phyloP scores from a whole-genome alignment of 2,329 filamentous ascomycete species.

The Hypoxylon sp. region DNA sequence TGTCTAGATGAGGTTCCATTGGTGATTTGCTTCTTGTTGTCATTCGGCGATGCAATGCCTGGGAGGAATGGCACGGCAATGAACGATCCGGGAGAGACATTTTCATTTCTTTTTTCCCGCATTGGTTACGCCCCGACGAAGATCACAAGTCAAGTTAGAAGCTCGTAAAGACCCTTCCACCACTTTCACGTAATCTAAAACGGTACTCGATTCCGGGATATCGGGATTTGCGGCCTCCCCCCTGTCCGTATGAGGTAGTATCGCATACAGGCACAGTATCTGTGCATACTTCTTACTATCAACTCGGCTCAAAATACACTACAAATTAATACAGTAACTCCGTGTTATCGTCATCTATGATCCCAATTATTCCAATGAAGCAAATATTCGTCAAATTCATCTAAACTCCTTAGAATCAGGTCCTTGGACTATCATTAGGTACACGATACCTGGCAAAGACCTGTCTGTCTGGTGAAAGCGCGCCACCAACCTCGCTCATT shows the following conservation, averaged over 20 bases:
- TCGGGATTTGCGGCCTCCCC: no score
- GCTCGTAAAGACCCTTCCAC: no score
- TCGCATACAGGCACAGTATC: no score
- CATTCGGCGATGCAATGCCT: neutral
- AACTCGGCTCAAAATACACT: conserved; percentile 8
- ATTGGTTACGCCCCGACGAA: neutral
- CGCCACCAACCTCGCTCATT: neutral
- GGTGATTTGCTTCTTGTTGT: conserved; percentile 8
- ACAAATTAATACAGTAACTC: conserved; percentile 12
- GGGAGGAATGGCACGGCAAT: neutral
- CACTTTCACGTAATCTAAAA: no score
- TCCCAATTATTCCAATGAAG: neutral
- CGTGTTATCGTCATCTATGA: conserved; percentile 26
- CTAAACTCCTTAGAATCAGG: neutral
- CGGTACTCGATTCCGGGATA: no score
- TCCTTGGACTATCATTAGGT: neutral
- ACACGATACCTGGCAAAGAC: neutral
- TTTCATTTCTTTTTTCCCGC: conserved; percentile 1
- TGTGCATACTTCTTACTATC: no score
- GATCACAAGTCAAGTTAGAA: no score
- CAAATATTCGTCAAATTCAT: conserved; percentile 15
- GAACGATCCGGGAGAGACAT: conserved; percentile 9
- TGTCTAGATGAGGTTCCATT: conserved; percentile 11
- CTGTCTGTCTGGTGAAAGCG: neutral
- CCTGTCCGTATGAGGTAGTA: no score